A percentile compares a stretch with the other conserved stretches of the same genome.
Evolutionary conservation across 257 asterid genomes (phyloP).

Genomic region (Ilex aquifolium): DNA sequence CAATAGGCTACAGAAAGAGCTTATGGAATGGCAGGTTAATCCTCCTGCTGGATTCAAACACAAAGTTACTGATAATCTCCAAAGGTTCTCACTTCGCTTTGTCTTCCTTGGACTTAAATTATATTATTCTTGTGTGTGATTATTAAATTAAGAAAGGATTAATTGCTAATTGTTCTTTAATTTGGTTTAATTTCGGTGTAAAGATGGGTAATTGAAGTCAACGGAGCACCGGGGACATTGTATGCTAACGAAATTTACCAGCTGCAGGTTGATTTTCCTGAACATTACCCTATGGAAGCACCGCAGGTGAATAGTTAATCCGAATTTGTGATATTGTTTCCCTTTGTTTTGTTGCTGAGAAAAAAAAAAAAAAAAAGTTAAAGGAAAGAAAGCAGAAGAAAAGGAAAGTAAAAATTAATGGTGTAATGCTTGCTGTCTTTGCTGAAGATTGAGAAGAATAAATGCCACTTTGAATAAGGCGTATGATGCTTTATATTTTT

Average conservation of each 20-base stretch:
- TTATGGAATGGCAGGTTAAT: conserved; percentile 94
- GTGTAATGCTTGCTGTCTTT: too few species aligned
- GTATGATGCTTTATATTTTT: too few species aligned
- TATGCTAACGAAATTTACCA: conserved; percentile 39
- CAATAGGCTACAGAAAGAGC: conserved; percentile 94
- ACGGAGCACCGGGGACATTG: conserved; percentile 43
- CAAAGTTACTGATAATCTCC: conserved; percentile 83
- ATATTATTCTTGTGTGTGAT: background rate
- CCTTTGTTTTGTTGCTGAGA: too few species aligned
- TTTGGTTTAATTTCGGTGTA: background rate
- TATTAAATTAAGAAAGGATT: background rate
- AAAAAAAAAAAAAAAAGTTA: too few species aligned
- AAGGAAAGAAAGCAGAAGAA: background rate
- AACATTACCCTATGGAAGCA: conserved; percentile 55
- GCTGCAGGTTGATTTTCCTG: conserved; percentile 51
- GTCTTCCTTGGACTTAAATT: too few species aligned
- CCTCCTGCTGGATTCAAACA: conserved; percentile 90
- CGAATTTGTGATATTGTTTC: background rate
- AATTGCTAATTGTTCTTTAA: background rate
- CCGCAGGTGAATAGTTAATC: conserved; percentile 31
- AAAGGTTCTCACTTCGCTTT: conserved; percentile 40
- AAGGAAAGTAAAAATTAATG: too few species aligned
- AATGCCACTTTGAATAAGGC: too few species aligned
- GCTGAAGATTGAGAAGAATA: too few species aligned
- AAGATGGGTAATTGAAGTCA: conserved; percentile 50